Conservation (phyloP, 306 rosid species). For the Vigna trinervia region DNA sequence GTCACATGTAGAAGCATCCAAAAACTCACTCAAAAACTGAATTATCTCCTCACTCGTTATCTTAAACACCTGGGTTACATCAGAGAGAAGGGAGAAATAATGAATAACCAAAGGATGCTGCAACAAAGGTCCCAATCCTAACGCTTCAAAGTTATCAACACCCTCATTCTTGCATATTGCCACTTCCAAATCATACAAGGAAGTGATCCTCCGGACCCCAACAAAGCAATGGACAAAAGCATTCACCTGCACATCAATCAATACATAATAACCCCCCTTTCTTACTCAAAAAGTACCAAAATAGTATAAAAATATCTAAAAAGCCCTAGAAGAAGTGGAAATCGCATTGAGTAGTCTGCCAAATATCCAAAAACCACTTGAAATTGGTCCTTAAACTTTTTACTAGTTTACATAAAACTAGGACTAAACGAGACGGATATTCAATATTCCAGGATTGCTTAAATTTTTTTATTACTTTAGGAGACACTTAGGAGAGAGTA, state of each 20-base stretch:
- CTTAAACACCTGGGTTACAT: constrained; percentile 61
- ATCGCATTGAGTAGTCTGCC: background rate
- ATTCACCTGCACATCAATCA: constrained; percentile 69
- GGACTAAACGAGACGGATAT: background rate
- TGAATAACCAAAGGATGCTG: constrained; percentile 77
- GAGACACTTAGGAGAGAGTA: background rate
- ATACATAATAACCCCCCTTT: background rate
- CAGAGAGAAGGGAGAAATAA: constrained; percentile 65
- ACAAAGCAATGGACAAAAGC: constrained; percentile 91
- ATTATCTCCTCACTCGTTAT: constrained; percentile 69
- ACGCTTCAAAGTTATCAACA: constrained; percentile 67
- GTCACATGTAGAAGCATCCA: constrained; percentile 38
- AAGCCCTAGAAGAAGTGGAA: background rate
- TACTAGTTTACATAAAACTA: background rate
- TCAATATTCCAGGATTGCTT: background rate
- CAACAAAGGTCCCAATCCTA: constrained; percentile 86
- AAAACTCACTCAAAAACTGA: constrained; percentile 52
- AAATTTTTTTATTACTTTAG: background rate
- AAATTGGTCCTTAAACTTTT: background rate
- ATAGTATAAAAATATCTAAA: too few species aligned
- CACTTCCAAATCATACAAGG: constrained; percentile 80
- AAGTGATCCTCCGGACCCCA: constrained; percentile 71
- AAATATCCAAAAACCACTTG: background rate
- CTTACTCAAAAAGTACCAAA: background rate
- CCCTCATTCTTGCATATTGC: constrained; percentile 81